Evolutionary conservation across 1,284 basidiomycete genomes (phyloP).

Genomic region (Amylostereum areolatum): DNA sequence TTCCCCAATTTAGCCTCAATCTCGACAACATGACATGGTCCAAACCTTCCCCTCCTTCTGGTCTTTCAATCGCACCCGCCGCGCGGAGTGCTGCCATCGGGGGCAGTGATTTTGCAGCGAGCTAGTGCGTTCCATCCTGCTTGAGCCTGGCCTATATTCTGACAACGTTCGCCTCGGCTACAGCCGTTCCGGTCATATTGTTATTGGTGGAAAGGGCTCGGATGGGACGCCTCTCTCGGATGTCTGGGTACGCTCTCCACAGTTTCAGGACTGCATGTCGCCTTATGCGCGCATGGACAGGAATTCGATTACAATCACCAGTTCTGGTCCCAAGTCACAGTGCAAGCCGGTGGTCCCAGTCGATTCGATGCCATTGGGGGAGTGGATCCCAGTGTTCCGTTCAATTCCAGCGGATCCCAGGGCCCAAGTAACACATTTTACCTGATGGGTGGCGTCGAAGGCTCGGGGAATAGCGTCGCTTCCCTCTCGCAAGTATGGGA

Average conservation of each 20-base stretch:
- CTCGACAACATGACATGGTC: slow-evolving; percentile 56
- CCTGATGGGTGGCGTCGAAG: slow-evolving; percentile 60
- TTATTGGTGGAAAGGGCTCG: slow-evolving; percentile 61
- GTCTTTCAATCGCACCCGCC: slow-evolving; percentile 42
- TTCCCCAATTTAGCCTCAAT: slow-evolving; percentile 40
- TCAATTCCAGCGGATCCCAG: slow-evolving; percentile 30
- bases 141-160: slow-evolving; percentile 7
- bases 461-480: slow-evolving; percentile 25
- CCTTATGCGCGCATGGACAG: slow-evolving; percentile 27
- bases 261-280: background rate
- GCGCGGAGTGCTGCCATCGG: slow-evolving; percentile 57
- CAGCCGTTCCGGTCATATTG: slow-evolving; percentile 63
- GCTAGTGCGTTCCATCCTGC: slow-evolving; percentile 52
- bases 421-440: slow-evolving; percentile 63
- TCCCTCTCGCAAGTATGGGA: slow-evolving; percentile 63
- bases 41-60: slow-evolving; percentile 42
- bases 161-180: slow-evolving; percentile 4
- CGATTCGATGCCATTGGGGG: slow-evolving; percentile 70
- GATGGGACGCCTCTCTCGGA: slow-evolving; percentile 51
- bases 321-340: slow-evolving; percentile 60
- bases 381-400: slow-evolving; percentile 47
- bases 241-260: slow-evolving; percentile 52
- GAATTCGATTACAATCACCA: slow-evolving; percentile 69
- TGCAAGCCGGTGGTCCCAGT: slow-evolving; percentile 44
- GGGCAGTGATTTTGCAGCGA: slow-evolving; percentile 67